Evolutionary conservation across 495 filamentous ascomycete species (phyloP).

Genomic region (Penicillium steckii): DNA sequence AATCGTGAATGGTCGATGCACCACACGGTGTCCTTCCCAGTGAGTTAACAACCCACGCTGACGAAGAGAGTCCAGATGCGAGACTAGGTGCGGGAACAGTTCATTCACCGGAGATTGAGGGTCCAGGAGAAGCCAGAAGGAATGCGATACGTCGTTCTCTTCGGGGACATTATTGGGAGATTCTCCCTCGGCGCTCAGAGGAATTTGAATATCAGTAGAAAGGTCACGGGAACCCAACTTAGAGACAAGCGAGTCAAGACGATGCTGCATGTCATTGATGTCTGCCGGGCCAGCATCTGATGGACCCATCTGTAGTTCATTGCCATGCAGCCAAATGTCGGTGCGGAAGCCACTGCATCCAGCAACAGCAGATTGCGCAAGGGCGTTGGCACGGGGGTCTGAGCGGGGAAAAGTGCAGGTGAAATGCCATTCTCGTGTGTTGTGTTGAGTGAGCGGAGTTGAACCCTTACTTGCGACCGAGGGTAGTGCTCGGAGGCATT

Average conservation of each 20-base stretch:
- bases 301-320: conserved; percentile 53
- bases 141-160: background rate
- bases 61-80: conserved; percentile 56
- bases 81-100: conserved; percentile 17
- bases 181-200: background rate
- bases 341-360: conserved; percentile 22
- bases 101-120: conserved; percentile 10
- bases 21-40: conserved; percentile 45
- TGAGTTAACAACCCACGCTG: conserved; percentile 57
- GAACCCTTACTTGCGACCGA: background rate
- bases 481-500: conserved; percentile 12
- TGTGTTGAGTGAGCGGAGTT: background rate
- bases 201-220: background rate
- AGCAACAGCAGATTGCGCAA: conserved; percentile 15
- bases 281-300: background rate
- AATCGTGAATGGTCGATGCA: conserved; percentile 62
- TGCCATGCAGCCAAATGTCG: conserved; percentile 66
- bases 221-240: background rate
- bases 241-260: conserved; percentile 12
- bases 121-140: conserved; percentile 19
- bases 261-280: conserved; percentile 13
- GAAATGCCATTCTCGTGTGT: conserved; percentile 10
- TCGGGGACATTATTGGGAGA: background rate
- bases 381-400: conserved; percentile 17
- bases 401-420: conserved; percentile 21